Base-by-base conservation (phyloP, 345 rosid genomes). In the Turnera subulata region DNA sequence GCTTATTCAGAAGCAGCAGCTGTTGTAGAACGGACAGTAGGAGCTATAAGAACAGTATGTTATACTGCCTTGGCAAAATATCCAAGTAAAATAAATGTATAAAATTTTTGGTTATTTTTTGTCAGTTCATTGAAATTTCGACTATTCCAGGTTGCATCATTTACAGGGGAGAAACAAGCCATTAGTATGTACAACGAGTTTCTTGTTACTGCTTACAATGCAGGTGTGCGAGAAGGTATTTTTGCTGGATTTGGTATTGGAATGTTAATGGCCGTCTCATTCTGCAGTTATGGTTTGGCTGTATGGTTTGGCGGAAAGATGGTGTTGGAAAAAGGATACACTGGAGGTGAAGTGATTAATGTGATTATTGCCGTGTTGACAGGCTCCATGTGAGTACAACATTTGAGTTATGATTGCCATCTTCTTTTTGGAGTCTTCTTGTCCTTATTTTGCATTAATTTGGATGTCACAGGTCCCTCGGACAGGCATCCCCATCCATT, bases 231-330 rank as follows among this genome's bases (percentile, higher is more conserved):
- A 4, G 83, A 89, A 71, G 97, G 86, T 33, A 51, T 75, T 42
- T 73, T 70, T 42, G 22, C 81, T n/a, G 95, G 97, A 26, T 35
- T 83, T 4, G 90, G 80, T 19, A 65, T 78, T 2, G 95, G 95
- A 4, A 52, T 54, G 4, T 63, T 69, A 29, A 52, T 58, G 20
- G 20, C 73, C 6, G 43, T 77, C 3, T 3, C 75, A 15, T 82
- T 80, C 65, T 46, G 82, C 43, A 80, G 69, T 62, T 83, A 84
- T 40, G 73, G 68, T 18, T 62, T 82, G 42, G 76, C 95, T 0
- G 59, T 87, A 46, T 85, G 97, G 96, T 80, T 65, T 29, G 87
- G 96, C 0, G 79, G 71, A 47, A 85, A 67, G 73, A 67, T 83
- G 91, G 73, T 83, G 50, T 7, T 78, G 45, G 80, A 85, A 18